A percentile compares a stretch with the other conserved stretches of the same genome.
Evolutionary conservation across 176 grass and related monocot genomes (phyloP).

Genomic region (Oryza glaberrima): DNA sequence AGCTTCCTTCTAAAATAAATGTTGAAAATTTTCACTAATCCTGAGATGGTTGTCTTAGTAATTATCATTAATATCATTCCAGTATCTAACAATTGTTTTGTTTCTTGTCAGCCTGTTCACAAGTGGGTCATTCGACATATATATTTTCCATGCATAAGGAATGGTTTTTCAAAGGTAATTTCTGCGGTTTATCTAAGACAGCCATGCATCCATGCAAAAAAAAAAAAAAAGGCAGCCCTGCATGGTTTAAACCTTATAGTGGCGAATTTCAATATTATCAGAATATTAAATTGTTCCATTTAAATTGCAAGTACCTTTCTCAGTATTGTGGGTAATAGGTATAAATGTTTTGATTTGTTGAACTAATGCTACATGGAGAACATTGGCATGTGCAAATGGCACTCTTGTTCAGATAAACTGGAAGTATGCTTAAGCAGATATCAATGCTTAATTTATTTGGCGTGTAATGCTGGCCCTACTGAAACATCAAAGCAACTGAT

Average conservation of each 20-base stretch:
- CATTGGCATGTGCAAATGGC: conserved; percentile 15
- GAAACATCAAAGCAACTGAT: background rate
- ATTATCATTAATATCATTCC: conserved; percentile 18
- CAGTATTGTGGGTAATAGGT: background rate
- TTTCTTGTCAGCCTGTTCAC: conserved; percentile 84
- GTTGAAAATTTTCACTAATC: conserved; percentile 2
- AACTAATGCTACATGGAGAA: conserved; percentile 11
- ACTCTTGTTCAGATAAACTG: background rate
- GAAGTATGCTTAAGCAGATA: background rate
- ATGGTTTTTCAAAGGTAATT: conserved; percentile 81
- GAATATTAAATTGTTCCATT: background rate
- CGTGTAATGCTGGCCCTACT: background rate
- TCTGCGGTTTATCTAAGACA: conserved; percentile 27
- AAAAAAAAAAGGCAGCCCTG: background rate
- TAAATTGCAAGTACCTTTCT: background rate
- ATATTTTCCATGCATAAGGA: conserved; percentile 94
- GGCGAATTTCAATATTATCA: background rate
- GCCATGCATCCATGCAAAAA: background rate
- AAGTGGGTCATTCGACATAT: conserved; percentile 93
- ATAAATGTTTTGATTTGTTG: conserved; percentile 27
- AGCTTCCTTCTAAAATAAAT: background rate
- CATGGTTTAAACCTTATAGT: background rate
- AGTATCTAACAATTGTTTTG: conserved; percentile 42
- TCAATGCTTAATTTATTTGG: conserved; percentile 6
- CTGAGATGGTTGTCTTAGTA: conserved; percentile 19